These are phyloP conservation scores for Coelastrella sp. DNA, from an alignment of 139 green algal species.

Conservation along the genomic window DNA sequence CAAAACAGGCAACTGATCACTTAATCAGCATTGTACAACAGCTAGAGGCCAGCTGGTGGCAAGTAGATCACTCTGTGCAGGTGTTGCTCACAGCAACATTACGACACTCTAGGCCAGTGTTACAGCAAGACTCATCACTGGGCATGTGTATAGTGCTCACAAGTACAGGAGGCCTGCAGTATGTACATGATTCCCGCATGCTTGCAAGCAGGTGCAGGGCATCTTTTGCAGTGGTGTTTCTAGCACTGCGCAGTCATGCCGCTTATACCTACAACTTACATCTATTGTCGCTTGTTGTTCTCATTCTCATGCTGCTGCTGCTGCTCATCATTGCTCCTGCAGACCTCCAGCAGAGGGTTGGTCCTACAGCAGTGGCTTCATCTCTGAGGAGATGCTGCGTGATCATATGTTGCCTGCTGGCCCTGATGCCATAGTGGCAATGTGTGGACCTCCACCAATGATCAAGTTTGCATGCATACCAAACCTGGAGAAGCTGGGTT, in stretches of 20 bases:
- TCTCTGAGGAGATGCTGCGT: conserved; percentile 86
- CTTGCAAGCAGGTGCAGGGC: too few relatives aligned
- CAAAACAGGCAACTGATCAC: too few relatives aligned
- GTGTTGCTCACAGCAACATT: background rate
- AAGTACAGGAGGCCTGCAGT: too few relatives aligned
- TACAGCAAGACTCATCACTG: too few relatives aligned
- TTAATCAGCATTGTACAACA: too few relatives aligned
- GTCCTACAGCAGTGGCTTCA: conserved; percentile 78
- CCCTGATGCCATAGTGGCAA: conserved; percentile 70
- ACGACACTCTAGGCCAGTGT: too few relatives aligned
- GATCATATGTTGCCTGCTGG: conserved; percentile 73
- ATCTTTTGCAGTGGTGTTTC: too few relatives aligned
- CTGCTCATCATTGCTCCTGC: conserved; percentile 29
- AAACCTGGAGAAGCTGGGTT: conserved; percentile 75
- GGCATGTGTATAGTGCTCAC: too few relatives aligned
- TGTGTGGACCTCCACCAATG: conserved; percentile 96
- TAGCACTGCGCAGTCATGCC: too few relatives aligned
- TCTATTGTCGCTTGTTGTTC: background rate
- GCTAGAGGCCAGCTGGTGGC: too few relatives aligned
- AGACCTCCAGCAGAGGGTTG: conserved; percentile 65
- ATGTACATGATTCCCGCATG: background rate
- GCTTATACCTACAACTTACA: too few relatives aligned
- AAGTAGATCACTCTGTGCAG: background rate
- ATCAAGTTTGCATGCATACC: conserved; percentile 91
- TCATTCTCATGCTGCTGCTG: conserved; percentile 25